A percentile compares a stretch with the other conserved stretches of the same genome.
Conservation (phyloP, 2,329 filamentous ascomycete species). For the Aspergillus luchuensis region DNA sequence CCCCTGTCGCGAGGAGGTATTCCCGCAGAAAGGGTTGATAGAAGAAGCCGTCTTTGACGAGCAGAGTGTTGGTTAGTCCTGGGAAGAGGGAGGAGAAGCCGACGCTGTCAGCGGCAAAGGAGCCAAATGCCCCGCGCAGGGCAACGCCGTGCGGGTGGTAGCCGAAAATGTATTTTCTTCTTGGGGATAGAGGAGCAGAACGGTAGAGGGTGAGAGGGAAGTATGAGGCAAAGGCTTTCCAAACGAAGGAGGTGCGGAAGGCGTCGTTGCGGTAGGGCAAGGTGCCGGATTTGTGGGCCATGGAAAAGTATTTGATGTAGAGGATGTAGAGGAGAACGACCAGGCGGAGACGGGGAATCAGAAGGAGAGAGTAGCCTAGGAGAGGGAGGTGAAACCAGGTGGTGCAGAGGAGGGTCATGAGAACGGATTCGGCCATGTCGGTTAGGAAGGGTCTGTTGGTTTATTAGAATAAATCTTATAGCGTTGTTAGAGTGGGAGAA, state of each 20-base stretch:
- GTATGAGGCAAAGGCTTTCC: slow-evolving; percentile 80
- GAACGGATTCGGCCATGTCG: slow-evolving; percentile 14
- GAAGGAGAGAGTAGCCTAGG: slow-evolving; percentile 78
- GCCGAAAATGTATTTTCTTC: slow-evolving; percentile 82
- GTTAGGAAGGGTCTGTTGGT: slow-evolving; percentile 15
- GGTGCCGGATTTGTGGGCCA: slow-evolving; percentile 68
- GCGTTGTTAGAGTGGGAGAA: not conserved
- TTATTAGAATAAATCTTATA: not conserved
- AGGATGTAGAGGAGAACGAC: slow-evolving; percentile 68
- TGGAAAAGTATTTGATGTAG: slow-evolving; percentile 69
- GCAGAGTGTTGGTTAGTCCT: slow-evolving; percentile 79
- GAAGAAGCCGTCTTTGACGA: slow-evolving; percentile 85
- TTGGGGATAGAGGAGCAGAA: slow-evolving; percentile 70
- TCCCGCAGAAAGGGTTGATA: slow-evolving; percentile 81
- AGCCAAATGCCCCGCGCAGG: slow-evolving; percentile 77
- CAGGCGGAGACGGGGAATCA: slow-evolving; percentile 78
- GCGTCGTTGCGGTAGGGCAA: slow-evolving; percentile 70
- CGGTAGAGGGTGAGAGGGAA: slow-evolving; percentile 81
- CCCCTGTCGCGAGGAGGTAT: slow-evolving; percentile 74
- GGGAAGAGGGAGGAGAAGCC: slow-evolving; percentile 80
- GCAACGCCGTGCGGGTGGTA: slow-evolving; percentile 92
- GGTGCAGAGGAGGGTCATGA: slow-evolving; percentile 21
- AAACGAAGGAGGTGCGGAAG: slow-evolving; percentile 68
- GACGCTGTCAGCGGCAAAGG: slow-evolving; percentile 78
- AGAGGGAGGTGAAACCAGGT: slow-evolving; percentile 54